Conservation (phyloP, 176 grass and related monocot genomes). For the Alopecurus myosuroides region DNA sequence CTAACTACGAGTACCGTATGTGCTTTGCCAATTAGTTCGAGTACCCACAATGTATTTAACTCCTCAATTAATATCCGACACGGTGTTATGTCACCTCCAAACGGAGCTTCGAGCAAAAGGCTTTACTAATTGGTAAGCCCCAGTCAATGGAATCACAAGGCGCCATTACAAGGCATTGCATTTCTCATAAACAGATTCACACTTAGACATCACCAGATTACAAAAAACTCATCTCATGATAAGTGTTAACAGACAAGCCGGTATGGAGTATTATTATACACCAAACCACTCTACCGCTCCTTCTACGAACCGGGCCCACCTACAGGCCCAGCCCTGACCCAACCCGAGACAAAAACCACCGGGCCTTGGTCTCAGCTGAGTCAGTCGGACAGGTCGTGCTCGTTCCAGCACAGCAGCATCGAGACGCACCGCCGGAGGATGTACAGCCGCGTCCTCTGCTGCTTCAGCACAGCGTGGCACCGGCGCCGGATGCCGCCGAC, state of each 20-base stretch:
- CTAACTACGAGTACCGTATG: too few species aligned
- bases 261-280: not conserved
- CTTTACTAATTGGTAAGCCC: too few species aligned
- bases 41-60: too few species aligned
- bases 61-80: too few species aligned
- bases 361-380: conserved; percentile 5
- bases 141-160: too few species aligned
- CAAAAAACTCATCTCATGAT: conserved; percentile 4
- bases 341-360: not conserved
- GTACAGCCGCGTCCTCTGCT: conserved; percentile 77
- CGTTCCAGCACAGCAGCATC: conserved; percentile 85
- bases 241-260: not conserved
- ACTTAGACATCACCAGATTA: not conserved
- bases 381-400: conserved; percentile 44
- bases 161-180: not conserved
- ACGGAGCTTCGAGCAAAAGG: too few species aligned
- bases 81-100: too few species aligned
- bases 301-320: not conserved
- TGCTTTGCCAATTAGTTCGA: too few species aligned
- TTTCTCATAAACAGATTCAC: not conserved
- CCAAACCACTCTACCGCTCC: not conserved
- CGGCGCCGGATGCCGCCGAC: conserved; percentile 40
- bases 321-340: not conserved
- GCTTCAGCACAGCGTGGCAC: conserved; percentile 69
- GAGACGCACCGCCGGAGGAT: conserved; percentile 72